Evolutionary conservation across 2,329 filamentous ascomycete genomes (phyloP), one percentile per base, ranked within the genome.

Genomic region (Amauroascus verrucosus): DNA sequence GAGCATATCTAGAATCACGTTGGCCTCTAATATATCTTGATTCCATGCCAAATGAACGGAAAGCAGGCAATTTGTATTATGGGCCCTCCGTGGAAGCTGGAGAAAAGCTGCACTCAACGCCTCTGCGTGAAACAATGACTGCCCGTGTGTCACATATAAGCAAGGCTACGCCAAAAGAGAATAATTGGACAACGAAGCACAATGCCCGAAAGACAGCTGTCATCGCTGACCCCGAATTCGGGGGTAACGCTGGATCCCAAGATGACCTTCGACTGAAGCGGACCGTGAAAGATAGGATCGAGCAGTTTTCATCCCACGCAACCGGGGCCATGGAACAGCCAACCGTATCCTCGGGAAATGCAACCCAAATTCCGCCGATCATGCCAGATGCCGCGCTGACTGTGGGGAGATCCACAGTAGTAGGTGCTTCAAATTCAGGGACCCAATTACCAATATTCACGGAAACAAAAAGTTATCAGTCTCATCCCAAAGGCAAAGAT

Each of bases 271-370:
- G 2, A 33, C 63, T 65, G 56, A 59, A 61, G 20, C 66, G 65
- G 20, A 65, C 67, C 4, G 69, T 72, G 38, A 70, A 58, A 57
- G 67, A 69, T 55, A 71, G 66, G 54, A 68, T 71, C 47, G 65
- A 65, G 46, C 61, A 55, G 48, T 69, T 69, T 54, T 59, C 61
- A n/a, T 40, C 32, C 8, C 9, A 11, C n/a, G 33, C 20, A 28
- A 9, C 32, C 22, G 58, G 59, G 11, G 45, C 60, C 1, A 40
- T 54, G 14, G 53, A 22, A 32, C 35, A 56, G 4, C 53, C 53
- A n/a, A 32, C 56, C 28, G 16, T 47, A 51, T 54, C 53, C 22
- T 50, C 4, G 33, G 33, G 8, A 30, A 33, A 20, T 8, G 11
- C 33, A 28, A 40, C 55, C n/a, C 58, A 54, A 49, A 59, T 52